These are phyloP conservation scores for Aquilaria sinensis DNA, from an alignment of 345 rosid genomes.

Conservation along the genomic window DNA sequence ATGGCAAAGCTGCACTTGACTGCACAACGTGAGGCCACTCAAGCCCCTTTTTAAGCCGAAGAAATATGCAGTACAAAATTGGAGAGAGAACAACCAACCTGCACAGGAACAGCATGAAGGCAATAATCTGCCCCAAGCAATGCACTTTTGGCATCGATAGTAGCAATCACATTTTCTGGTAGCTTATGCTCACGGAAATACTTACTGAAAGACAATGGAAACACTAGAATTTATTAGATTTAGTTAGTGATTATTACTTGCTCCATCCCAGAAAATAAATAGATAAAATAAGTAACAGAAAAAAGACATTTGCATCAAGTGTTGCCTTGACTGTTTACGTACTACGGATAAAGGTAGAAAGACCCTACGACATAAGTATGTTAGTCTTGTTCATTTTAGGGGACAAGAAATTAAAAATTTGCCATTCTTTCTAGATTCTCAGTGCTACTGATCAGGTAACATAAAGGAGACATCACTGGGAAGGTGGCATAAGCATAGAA, in stretches of 20 bases:
- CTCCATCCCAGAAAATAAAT: too few relatives aligned
- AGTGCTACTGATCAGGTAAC: neutral
- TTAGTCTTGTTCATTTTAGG: too few relatives aligned
- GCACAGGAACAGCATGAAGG: slow-evolving; percentile 91
- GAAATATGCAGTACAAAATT: neutral
- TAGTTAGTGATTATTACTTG: neutral
- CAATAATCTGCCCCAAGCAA: slow-evolving; percentile 77
- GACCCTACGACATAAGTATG: too few relatives aligned
- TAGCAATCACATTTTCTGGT: slow-evolving; percentile 76
- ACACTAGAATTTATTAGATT: neutral
- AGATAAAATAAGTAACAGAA: too few relatives aligned
- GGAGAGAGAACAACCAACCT: slow-evolving; percentile 34
- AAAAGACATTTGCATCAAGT: too few relatives aligned
- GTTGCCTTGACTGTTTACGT: too few relatives aligned
- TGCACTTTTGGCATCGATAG: slow-evolving; percentile 70
- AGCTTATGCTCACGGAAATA: slow-evolving; percentile 77
- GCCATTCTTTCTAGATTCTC: too few relatives aligned
- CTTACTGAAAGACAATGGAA: slow-evolving; percentile 36
- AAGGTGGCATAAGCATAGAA: neutral
- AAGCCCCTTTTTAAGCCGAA: neutral
- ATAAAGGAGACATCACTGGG: neutral
- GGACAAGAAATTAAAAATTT: too few relatives aligned
- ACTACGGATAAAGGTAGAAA: too few relatives aligned
- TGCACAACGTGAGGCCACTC: slow-evolving; percentile 32
- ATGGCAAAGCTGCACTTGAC: slow-evolving; percentile 85